A percentile compares a stretch with the other conserved stretches of the same genome.
These are phyloP conservation scores for Firmiana major DNA, from an alignment of 345 rosid species.

Conservation along the genomic window DNA sequence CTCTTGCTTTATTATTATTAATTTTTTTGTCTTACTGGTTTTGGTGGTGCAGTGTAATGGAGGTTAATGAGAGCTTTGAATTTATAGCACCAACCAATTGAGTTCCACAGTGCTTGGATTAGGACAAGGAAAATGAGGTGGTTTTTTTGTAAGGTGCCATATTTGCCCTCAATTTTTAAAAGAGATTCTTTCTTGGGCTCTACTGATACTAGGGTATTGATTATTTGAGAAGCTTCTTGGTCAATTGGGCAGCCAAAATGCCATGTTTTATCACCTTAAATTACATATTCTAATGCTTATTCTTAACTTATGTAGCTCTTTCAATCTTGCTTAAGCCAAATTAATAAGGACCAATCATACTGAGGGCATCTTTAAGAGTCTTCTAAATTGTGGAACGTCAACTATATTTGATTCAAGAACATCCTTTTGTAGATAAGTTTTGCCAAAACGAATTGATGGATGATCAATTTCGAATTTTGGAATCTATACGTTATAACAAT, in stretches of 20 bases:
- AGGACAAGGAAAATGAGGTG: slow-evolving; percentile 10
- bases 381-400: neutral
- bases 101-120: slow-evolving; percentile 18
- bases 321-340: neutral
- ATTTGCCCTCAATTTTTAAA: slow-evolving; percentile 22
- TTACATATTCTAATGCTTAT: neutral
- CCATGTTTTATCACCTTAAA: neutral
- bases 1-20: neutral
- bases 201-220: slow-evolving; percentile 24
- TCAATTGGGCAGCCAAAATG: slow-evolving; percentile 6
- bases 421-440: neutral
- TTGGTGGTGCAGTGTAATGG: neutral
- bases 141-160: slow-evolving; percentile 26
- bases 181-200: slow-evolving; percentile 41
- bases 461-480: too few relatives aligned
- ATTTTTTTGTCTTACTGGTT: neutral
- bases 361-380: neutral
- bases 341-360: neutral
- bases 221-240: slow-evolving; percentile 12
- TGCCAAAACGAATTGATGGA: too few relatives aligned
- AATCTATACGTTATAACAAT: too few relatives aligned
- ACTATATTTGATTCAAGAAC: neutral
- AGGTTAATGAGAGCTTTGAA: neutral
- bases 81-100: slow-evolving; percentile 20
- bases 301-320: neutral